These are phyloP conservation scores for Crithidia acanthocephali DNA, from an alignment of 208 protist genomes.

Conservation along the genomic window DNA sequence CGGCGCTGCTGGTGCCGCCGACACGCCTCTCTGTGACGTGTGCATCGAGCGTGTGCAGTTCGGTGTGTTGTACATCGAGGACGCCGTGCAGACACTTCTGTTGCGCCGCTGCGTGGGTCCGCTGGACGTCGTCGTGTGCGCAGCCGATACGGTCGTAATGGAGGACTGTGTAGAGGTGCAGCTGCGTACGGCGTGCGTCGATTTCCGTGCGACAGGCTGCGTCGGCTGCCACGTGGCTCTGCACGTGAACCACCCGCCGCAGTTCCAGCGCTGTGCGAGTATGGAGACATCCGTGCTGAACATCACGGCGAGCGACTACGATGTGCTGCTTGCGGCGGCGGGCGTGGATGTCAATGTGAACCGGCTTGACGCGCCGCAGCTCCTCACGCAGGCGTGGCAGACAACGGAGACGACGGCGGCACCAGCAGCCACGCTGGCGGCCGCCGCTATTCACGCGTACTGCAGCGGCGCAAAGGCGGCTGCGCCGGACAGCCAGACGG, in stretches of 20 bases:
- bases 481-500: not conserved
- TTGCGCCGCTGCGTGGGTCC: slow-evolving; percentile 70
- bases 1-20: not conserved
- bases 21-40: slow-evolving; percentile 30
- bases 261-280: slow-evolving; percentile 49
- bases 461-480: not conserved
- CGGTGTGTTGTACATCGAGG: slow-evolving; percentile 66
- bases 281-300: slow-evolving; percentile 75
- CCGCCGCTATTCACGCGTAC: slow-evolving; percentile 9
- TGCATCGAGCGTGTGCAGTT: slow-evolving; percentile 57
- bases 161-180: slow-evolving; percentile 71
- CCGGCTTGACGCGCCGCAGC: slow-evolving; percentile 41
- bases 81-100: slow-evolving; percentile 54
- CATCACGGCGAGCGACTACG: slow-evolving; percentile 51
- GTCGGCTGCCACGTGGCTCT: slow-evolving; percentile 69
- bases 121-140: slow-evolving; percentile 71
- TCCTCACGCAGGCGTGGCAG: slow-evolving; percentile 8
- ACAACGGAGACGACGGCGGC: not conserved
- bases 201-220: slow-evolving; percentile 60
- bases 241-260: slow-evolving; percentile 70
- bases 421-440: slow-evolving; percentile 3
- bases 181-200: slow-evolving; percentile 59
- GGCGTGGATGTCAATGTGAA: slow-evolving; percentile 57
- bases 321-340: slow-evolving; percentile 42
- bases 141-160: slow-evolving; percentile 58